These are phyloP conservation scores for Saturnispora bothae DNA, from an alignment of 805 yeast species.

Conservation along the genomic window DNA sequence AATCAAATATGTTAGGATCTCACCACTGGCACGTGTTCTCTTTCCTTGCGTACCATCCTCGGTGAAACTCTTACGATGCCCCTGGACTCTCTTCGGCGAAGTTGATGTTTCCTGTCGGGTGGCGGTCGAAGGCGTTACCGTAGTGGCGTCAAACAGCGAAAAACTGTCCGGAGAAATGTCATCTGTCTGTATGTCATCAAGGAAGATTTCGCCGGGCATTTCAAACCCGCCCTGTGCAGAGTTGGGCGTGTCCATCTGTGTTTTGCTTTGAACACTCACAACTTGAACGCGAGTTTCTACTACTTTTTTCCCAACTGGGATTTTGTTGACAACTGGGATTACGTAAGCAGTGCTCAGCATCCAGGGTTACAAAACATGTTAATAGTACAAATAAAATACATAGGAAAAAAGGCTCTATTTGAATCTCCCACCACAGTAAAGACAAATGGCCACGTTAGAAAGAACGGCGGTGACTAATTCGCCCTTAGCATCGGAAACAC, in stretches of 20 bases:
- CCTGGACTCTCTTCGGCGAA: constrained; percentile 9
- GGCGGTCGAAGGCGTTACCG: not conserved
- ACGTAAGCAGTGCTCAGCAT: too few relatives aligned
- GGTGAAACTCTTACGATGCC: constrained; percentile 5
- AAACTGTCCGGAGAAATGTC: constrained; percentile 3
- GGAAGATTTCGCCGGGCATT: not conserved
- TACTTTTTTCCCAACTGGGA: too few relatives aligned
- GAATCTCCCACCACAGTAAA: constrained; percentile 14
- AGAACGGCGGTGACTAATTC: constrained; percentile 5
- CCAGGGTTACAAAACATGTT: too few relatives aligned
- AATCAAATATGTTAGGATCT: constrained; percentile 57
- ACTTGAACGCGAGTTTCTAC: too few relatives aligned
- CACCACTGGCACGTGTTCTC: constrained; percentile 42
- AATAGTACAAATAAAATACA: too few relatives aligned
- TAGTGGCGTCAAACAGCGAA: not conserved
- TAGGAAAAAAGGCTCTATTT: too few relatives aligned
- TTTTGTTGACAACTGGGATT: too few relatives aligned
- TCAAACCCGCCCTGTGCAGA: constrained; percentile 2
- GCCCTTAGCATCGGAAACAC: constrained; percentile 3
- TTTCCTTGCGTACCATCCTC: constrained; percentile 11
- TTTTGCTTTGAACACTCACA: too few relatives aligned
- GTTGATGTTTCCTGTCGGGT: not conserved
- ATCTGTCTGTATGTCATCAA: not conserved
- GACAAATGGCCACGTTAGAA: constrained; percentile 9
- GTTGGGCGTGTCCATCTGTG: constrained; percentile 3